Base-by-base conservation (phyloP, 1,139 yeast species). In the Pichia sp. region DNA sequence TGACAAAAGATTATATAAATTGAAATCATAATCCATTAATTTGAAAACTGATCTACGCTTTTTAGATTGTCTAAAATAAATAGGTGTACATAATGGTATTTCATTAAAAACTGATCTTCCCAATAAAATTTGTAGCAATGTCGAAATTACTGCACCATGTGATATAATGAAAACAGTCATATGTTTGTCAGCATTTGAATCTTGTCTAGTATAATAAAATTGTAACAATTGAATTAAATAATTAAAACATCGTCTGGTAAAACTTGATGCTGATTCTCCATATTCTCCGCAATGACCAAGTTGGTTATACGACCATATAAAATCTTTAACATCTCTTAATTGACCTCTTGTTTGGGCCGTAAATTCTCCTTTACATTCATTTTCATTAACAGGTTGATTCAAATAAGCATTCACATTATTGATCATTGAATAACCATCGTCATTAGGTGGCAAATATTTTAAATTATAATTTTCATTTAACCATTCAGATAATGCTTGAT, bases 171-270 rank as follows among this genome's bases (percentile, higher is more conserved):
- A 42, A 4, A 60, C 47, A 1, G 51, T 47, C 11, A 55, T 54
- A 24, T 55, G 41, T 31, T 51, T 49, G 33, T 59, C 61, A 6
- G 51, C 51, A 28, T 48, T 48, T 13, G 44, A 40, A 11, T 42
- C 39, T 31, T 54, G 55, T 18, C 47, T 45, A 13, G 44, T 46
- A 27, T 55, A 50, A 41, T 61, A 61, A 52, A 68, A 72, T 42
- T 66, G 73, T 18, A 74, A 54, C 31, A 76, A 59, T 6, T 68
- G 65, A 35, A 64, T 64, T 24, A 75, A 56, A 34, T 73, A 63
- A 14, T 62, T 56, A 28, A 69, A 64, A 50, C 80, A 74, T 45
- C 70, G 65, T 37, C 61, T 64, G 13, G 58, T 59, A 37, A 61
- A 60, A 6, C 50, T 52, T 4, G 46, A 40, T 1, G 59, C 56